These are phyloP conservation scores for Epichloe elymi DNA, from an alignment of 2,329 filamentous ascomycete species.

Conservation along the genomic window DNA sequence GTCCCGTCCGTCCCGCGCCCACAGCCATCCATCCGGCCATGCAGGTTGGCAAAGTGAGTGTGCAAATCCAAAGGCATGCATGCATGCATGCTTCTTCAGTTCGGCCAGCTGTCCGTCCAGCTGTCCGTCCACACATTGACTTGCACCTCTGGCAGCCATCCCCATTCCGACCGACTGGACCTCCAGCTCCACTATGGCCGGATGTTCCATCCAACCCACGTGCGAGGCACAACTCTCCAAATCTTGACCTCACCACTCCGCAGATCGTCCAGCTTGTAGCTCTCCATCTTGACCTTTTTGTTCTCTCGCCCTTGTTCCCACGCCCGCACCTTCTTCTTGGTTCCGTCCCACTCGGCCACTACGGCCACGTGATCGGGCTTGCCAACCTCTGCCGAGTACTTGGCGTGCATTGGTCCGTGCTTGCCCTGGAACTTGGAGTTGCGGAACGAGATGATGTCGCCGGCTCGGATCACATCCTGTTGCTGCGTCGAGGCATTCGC, in stretches of 20 bases:
- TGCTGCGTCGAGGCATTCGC: conserved; percentile 86
- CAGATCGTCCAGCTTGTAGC: conserved; percentile 85
- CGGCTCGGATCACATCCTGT: conserved; percentile 82
- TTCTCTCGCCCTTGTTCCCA: conserved; percentile 94
- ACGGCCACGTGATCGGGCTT: conserved; percentile 81
- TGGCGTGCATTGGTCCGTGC: conserved; percentile 87
- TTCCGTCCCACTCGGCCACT: conserved; percentile 94
- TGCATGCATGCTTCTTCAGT: background rate
- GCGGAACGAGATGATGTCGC: conserved; percentile 84
- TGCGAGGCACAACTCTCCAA: conserved; percentile 86
- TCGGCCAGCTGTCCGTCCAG: conserved; percentile 1
- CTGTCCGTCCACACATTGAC: conserved; percentile 2
- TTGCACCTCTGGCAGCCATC: conserved; percentile 4
- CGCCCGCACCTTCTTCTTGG: conserved; percentile 90
- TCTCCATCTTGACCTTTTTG: conserved; percentile 90
- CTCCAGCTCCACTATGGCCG: conserved; percentile 34
- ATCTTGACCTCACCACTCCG: conserved; percentile 91
- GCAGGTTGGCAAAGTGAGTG: no score
- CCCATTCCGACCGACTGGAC: conserved; percentile 1
- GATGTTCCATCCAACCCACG: conserved; percentile 81
- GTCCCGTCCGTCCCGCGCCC: no score
- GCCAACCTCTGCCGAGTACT: conserved; percentile 80
- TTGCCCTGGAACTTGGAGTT: conserved; percentile 94
- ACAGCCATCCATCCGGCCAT: no score
- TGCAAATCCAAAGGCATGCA: background rate